phyloP scores from a whole-genome alignment of 2,329 filamentous ascomycete genomes.

The Macrophomina phaseolina region DNA sequence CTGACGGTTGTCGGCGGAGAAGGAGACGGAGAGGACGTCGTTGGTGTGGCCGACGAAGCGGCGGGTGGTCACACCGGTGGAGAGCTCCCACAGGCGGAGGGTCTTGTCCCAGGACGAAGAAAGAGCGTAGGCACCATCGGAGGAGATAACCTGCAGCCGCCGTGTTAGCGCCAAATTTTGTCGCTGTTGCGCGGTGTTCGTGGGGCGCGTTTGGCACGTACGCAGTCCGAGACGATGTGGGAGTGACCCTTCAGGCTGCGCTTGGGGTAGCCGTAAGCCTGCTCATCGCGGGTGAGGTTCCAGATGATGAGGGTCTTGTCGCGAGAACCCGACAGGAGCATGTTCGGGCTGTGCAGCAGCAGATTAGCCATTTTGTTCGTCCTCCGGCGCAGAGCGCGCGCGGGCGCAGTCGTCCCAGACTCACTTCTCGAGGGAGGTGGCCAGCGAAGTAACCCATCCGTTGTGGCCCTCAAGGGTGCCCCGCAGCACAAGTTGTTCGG shows the following conservation, averaged over 20 bases:
- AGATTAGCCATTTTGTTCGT: constrained; percentile 37
- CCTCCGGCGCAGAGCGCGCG: constrained; percentile 26
- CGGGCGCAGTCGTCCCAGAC: constrained; percentile 37
- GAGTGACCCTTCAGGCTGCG: constrained; percentile 98
- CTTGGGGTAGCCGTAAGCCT: constrained; percentile 98
- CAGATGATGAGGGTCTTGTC: constrained; percentile 99
- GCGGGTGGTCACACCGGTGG: constrained; percentile 94
- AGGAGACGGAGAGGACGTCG: constrained; percentile 99
- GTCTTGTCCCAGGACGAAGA: constrained; percentile 99
- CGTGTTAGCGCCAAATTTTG: constrained; percentile 38
- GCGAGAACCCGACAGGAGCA: constrained; percentile 96
- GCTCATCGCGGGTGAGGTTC: constrained; percentile 99
- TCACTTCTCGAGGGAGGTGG: constrained; percentile 98
- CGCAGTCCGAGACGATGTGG: constrained; percentile 99
- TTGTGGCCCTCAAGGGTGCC: constrained; percentile 98
- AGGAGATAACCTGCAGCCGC: constrained; percentile 86
- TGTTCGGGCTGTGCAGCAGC: constrained; percentile 77
- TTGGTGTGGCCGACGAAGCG: constrained; percentile 99
- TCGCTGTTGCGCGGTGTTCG: constrained; percentile 35
- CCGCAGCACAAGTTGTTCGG: constrained; percentile 94
- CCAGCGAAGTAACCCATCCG: constrained; percentile 99
- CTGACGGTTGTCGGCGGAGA: constrained; percentile 99
- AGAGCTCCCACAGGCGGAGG: constrained; percentile 98
- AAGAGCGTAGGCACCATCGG: constrained; percentile 97
- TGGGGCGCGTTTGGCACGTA: constrained; percentile 61